Evolutionary conservation across 129 eudicot genomes (phyloP).

Genomic region (Flaveria sonorensis): DNA sequence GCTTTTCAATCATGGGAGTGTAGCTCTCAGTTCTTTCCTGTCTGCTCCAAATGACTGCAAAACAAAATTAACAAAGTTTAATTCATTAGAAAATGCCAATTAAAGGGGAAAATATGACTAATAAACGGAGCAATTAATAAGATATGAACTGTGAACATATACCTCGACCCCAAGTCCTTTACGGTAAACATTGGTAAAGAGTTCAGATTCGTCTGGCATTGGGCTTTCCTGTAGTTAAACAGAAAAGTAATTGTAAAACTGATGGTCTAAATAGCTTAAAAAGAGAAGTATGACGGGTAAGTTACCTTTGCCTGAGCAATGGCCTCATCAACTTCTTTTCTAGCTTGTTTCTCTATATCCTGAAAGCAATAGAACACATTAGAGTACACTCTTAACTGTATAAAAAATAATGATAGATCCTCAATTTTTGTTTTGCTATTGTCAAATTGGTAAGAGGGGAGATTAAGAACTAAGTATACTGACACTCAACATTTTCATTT

Average conservation of each 20-base stretch:
- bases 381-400: not conserved
- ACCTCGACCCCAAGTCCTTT: slow-evolving; percentile 94
- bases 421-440: not conserved
- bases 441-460: not conserved
- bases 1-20: slow-evolving; percentile 57
- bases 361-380: slow-evolving; percentile 27
- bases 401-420: not conserved
- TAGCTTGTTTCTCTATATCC: slow-evolving; percentile 85
- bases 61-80: not conserved
- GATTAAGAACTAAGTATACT: not conserved
- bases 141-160: slow-evolving; percentile 23
- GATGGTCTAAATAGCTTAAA: not conserved
- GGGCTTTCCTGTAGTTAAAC: slow-evolving; percentile 75
- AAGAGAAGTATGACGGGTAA: not conserved
- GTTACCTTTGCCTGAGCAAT: slow-evolving; percentile 92
- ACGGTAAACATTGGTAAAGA: slow-evolving; percentile 78
- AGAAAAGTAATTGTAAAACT: slow-evolving; percentile 9
- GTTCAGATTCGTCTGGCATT: slow-evolving; percentile 79
- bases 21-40: slow-evolving; percentile 75
- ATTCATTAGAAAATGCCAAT: not conserved
- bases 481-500: not conserved
- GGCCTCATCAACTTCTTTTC: slow-evolving; percentile 97
- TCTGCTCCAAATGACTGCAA: slow-evolving; percentile 90
- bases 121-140: not conserved
- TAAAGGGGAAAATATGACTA: not conserved